These are phyloP conservation scores for Stenogyne calaminthoides DNA, from an alignment of 305 asterid genomes.

Conservation along the genomic window DNA sequence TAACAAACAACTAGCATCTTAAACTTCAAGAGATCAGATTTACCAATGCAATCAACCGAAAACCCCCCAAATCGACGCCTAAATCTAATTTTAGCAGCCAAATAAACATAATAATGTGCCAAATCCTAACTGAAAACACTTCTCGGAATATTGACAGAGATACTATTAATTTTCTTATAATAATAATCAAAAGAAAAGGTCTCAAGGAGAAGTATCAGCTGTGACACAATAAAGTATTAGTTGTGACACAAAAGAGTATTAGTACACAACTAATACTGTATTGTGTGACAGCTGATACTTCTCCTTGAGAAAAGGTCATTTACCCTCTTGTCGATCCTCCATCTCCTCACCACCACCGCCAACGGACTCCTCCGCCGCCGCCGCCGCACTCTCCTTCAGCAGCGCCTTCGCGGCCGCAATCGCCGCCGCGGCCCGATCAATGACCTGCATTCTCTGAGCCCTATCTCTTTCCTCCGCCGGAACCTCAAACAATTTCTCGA, in stretches of 20 bases:
- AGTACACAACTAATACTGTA: no score
- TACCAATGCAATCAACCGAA: neutral
- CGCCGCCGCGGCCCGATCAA: conserved; percentile 98
- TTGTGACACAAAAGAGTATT: no score
- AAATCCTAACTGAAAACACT: neutral
- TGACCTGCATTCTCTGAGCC: conserved; percentile 82
- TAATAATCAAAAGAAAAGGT: neutral
- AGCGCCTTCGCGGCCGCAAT: conserved; percentile 82
- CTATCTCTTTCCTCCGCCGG: conserved; percentile 75
- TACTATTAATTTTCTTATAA: neutral
- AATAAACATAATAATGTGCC: neutral
- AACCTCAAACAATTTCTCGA: conserved; percentile 72
- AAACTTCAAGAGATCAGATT: neutral
- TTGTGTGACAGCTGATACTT: no score
- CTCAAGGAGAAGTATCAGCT: no score
- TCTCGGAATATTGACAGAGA: neutral
- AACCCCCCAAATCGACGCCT: neutral
- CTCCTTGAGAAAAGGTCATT: neutral
- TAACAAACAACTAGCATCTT: conserved; percentile 6
- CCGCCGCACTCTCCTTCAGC: conserved; percentile 54
- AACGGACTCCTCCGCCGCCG: conserved; percentile 34
- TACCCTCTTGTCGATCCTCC: conserved; percentile 50
- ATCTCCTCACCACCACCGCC: conserved; percentile 30
- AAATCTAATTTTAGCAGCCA: neutral
- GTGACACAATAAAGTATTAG: no score